Base-by-base conservation (phyloP, 306 rosid genomes). In the Corylus americana region DNA sequence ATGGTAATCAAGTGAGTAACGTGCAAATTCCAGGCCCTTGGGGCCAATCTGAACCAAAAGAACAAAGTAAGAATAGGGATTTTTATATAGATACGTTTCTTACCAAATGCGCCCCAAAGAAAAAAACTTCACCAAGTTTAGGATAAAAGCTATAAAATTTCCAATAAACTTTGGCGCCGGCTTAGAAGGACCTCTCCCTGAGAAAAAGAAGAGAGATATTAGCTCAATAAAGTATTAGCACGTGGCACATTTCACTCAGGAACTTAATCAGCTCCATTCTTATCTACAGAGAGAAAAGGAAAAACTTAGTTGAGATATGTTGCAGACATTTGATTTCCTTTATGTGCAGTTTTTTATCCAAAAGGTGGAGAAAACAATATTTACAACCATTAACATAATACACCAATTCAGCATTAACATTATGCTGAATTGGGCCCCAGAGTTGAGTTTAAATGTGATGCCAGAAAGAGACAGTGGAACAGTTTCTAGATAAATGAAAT, bases 1-100 rank as follows among this genome's bases (percentile, higher is more conserved):
- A 68, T 94, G 98, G 84, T 94, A 94, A 85, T 94, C 98, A 48
- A 92, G 97, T 31, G 98, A 95, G 80, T 92, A 95, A 16, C 98
- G 97, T 48, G 98, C 98, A 70, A 95, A 95, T 81, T 95, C 97
- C 80, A 95, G 84, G 73, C 98, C 98, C 81, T 89, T 94, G 18
- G 98, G 98, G 73, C 98, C 98, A 80, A 95, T 76, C 98, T 95
- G 85, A 76, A 71, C 63, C 59, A 31, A 55, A 70, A 51, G 76
- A 74, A 29, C 27, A 85, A 71, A 77, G 55, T 81, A 44, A 84
- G 73, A 57, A 66, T 42, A 66, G 64, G n/a, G 79, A 48, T 25
- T 67, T 39, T 20, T 25, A 1, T 11, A 71, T 77, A 47, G 31
- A 74, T 68, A 17, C 44, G 58, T 27, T 45, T 31, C 31, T 71